Base-by-base conservation (phyloP, 495 filamentous ascomycete genomes). In the Aspergillus mulundensis region DNA sequence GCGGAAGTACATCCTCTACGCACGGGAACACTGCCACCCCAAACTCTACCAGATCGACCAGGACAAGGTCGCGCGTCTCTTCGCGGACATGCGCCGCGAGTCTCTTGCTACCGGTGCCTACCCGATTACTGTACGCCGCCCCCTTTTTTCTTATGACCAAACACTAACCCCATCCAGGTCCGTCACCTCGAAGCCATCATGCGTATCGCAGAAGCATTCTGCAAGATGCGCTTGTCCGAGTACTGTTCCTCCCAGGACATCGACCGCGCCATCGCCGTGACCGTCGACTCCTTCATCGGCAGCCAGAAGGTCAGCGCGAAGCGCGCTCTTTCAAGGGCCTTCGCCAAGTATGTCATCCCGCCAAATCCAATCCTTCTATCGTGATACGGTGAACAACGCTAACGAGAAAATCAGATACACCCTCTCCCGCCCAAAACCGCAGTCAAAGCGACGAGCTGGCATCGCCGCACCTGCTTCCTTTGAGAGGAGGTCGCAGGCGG, bases 1-100 rank as follows among this genome's bases (percentile, higher is more conserved):
- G 56, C 77, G 95, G 58, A 99, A 99, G 74, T 99, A 97, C 70
- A 97, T 99, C 64, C 81, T 97, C 34, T 97, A 96, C 66, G 92
- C 95, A 2, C 82, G 95, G 21, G 93, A 97, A 70, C 85, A 85
- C 60, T 95, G 90, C 72, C 79, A 81, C 56, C 95, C 95, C 30
- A 97, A 97, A 70, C 78, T 99, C 34, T 93, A 97, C 65, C 91
- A 97, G 68, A 97, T 99, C 73, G 95, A 99, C 65, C 89, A 95
- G 67, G 95, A 97, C 68, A 99, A 99, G 74, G 82, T 99, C 30
- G 89, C 95, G 14, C 80, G 91, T 40, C 78, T 99, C 2, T 99
- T 96, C 67, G 90, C 91, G 7, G 95, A 99, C 74, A 96, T 99
- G 91, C 79, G 94, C 53, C 79, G 91, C 45, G 94, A 99, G 72